Evolutionary conservation across 1,139 yeast species (phyloP), one percentile per base, ranked within the genome.

Genomic region (Candida freyschussii): DNA sequence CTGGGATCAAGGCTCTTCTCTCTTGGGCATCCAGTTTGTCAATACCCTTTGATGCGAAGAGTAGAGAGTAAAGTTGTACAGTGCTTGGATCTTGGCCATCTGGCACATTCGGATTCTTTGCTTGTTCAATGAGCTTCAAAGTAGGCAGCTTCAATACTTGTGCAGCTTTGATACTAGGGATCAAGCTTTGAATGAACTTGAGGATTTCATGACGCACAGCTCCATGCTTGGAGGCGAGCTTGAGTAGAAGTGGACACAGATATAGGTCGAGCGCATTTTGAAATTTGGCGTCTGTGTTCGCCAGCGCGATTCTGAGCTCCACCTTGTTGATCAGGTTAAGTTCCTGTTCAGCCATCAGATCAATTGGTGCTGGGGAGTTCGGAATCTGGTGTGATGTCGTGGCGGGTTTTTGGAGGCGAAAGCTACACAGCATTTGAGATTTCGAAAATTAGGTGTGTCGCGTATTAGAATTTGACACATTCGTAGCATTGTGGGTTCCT

Each of bases 231-330:
- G 96, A 86, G 5, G 81, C 74, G 38, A 89, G 67, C 53, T 91
- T 91, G 40, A 89, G 63, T 23, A 91, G 59, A 24, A 89, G 56
- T 1, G 98, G 96, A 3, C 87, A 69, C 29, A 91, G 64, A 52
- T 83, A 91, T 2, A 74, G 56, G 13, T 67, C 67, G 25, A 91
- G 56, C 10, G 80, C 62, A 7, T 67, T 56, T 49, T 83, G 79
- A 34, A 87, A 70, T 49, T 81, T 82, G 3, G 59, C 65, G 35
- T 80, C 84, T 1, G 77, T 65, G 34, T 73, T 75, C 0, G 97
- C 87, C 30, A 91, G 62, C 1, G 95, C 93, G 26, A 91, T 67
- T 32, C 89, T 66, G 30, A 91, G 71, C 58, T 91, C 98, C 2
- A 86, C 97, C 51, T 75, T 79, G 52, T 76, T 76, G 27, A 83